A percentile compares a stretch with the other conserved stretches of the same genome.
Conservation (phyloP, 805 yeast species). For the Millerago galiae region DNA sequence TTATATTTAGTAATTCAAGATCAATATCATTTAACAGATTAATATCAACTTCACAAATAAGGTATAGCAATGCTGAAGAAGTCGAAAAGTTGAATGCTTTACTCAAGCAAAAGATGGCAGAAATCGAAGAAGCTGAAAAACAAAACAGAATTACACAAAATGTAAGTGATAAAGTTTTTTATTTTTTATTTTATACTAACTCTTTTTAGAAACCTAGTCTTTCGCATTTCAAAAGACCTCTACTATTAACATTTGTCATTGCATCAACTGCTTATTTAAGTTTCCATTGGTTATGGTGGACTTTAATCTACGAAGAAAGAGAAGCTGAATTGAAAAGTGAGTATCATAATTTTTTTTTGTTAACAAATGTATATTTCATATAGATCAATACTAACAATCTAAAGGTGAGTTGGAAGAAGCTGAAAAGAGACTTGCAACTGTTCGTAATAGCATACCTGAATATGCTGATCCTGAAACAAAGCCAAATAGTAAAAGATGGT, state of each 20-base stretch:
- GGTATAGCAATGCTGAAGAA: conserved; percentile 15
- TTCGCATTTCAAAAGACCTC: conserved; percentile 22
- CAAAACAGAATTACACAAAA: conserved; percentile 8
- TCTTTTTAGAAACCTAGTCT: conserved; percentile 17
- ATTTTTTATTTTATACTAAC: conserved; percentile 1
- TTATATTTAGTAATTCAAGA: not conserved
- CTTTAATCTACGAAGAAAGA: conserved; percentile 15
- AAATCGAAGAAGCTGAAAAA: conserved; percentile 15
- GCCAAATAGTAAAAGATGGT: not conserved
- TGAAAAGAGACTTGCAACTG: conserved; percentile 10
- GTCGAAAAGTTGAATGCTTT: conserved; percentile 19
- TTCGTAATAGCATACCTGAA: not conserved
- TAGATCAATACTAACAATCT: conserved; percentile 5
- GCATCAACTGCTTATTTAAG: conserved; percentile 20
- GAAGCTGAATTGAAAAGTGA: conserved; percentile 17
- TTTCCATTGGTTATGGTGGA: conserved; percentile 22
- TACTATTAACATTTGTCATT: conserved; percentile 17
- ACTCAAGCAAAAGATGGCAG: conserved; percentile 17
- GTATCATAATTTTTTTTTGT: conserved; percentile 6
- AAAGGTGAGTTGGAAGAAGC: conserved; percentile 9
- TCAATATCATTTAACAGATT: not conserved
- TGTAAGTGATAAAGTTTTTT: too few species aligned
- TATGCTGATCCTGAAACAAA: not conserved
- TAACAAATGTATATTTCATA: too few species aligned
- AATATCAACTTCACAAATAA: not conserved